Conservation (phyloP, 805 yeast genomes). For the baker's yeast (Saccharomyces cerevisiae) region DNA sequence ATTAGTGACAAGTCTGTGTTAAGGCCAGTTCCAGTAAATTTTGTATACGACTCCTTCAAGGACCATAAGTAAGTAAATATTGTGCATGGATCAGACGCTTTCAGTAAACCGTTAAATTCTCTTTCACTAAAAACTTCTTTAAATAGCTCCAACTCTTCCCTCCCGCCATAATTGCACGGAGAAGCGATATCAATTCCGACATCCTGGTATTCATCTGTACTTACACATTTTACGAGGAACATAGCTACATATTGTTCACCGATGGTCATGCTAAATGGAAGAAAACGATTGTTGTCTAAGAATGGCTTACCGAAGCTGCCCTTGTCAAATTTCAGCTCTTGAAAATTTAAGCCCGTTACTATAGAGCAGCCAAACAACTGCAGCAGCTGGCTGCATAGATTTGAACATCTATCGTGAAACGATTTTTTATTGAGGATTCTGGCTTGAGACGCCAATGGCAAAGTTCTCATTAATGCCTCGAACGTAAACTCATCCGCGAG, state of each 20-base stretch:
- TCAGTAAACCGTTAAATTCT: constrained; percentile 33
- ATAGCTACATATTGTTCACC: constrained; percentile 45
- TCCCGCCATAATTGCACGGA: constrained; percentile 21
- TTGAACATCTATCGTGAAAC: constrained; percentile 29
- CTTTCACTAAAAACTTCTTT: constrained; percentile 34
- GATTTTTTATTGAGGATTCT: constrained; percentile 35
- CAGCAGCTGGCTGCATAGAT: constrained; percentile 41
- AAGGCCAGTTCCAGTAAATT: constrained; percentile 57
- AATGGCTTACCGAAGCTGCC: constrained; percentile 53
- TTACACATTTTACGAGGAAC: constrained; percentile 29
- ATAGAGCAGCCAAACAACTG: constrained; percentile 36
- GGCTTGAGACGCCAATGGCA: constrained; percentile 38
- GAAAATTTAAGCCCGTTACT: constrained; percentile 11
- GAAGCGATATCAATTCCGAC: constrained; percentile 45
- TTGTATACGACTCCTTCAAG: constrained; percentile 67
- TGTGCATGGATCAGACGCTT: constrained; percentile 9
- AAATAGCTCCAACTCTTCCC: constrained; percentile 31
- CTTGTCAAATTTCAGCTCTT: constrained; percentile 21
- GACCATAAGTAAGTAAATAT: constrained; percentile 65
- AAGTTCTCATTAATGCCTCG: constrained; percentile 41
- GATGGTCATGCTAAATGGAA: constrained; percentile 52
- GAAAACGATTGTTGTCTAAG: constrained; percentile 16
- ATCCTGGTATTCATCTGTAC: constrained; percentile 8
- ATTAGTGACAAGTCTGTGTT: constrained; percentile 28
- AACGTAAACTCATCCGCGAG: constrained; percentile 32